These are phyloP conservation scores for Coprinopsis sp. DNA, from an alignment of 768 basidiomycete genomes.

Conservation along the genomic window DNA sequence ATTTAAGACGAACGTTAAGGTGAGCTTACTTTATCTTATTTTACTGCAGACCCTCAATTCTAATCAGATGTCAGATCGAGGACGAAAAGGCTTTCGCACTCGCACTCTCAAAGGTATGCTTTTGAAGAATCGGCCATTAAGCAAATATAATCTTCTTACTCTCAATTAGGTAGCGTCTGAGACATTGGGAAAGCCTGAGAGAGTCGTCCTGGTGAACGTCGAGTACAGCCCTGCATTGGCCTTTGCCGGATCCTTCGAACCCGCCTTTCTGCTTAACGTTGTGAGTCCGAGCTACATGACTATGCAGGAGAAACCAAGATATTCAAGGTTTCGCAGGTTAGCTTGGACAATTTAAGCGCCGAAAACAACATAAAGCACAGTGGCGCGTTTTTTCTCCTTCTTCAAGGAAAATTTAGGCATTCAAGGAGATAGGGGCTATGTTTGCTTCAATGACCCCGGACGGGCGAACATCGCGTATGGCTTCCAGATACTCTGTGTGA, in stretches of 20 bases:
- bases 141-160: not conserved
- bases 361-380: constrained; percentile 49
- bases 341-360: constrained; percentile 51
- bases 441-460: constrained; percentile 54
- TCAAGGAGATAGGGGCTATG: constrained; percentile 54
- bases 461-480: constrained; percentile 44
- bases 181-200: not conserved
- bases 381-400: constrained; percentile 48
- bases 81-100: constrained; percentile 5
- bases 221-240: constrained; percentile 57
- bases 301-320: too few species aligned
- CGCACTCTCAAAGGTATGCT: constrained; percentile 4
- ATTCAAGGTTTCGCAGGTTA: constrained; percentile 44
- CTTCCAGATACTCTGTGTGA: too few species aligned
- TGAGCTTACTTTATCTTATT: too few species aligned
- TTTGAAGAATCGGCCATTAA: not conserved
- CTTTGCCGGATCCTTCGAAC: constrained; percentile 62
- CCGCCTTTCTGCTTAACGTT: constrained; percentile 54
- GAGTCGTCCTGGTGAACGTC: constrained; percentile 74
- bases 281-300: constrained; percentile 36
- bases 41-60: too few species aligned
- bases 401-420: constrained; percentile 51
- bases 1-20: too few species aligned
- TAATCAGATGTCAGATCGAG: too few species aligned
- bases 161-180: not conserved